Evolutionary conservation across 1,284 basidiomycete genomes (phyloP), one percentile per base, ranked within the genome.

Genomic region (Apiotrichum sp.): DNA sequence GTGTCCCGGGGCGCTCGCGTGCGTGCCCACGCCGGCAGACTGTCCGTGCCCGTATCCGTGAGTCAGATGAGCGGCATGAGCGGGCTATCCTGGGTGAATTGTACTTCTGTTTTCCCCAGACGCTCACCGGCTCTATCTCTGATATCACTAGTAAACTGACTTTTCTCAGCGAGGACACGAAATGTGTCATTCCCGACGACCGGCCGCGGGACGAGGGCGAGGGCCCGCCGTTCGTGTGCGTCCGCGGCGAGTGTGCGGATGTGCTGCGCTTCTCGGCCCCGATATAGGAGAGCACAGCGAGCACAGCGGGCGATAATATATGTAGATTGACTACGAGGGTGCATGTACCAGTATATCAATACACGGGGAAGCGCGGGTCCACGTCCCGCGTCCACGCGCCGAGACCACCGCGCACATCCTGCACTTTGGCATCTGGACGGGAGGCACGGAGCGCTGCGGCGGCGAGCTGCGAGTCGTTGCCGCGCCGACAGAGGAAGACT

Each of bases 391-490:
- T 79, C 90, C 90, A 93, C 33, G 86, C 86, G 60, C 79, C 77
- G 39, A 95, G 72, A 0, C 91, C 91, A 8, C 89, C 91, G 1
- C 87, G 77, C 3, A 93, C 79, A 71, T 93, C 90, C 61, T 78
- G 81, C 14, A 89, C 74, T 22, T 77, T 67, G n/a, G 72, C 55
- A 3, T 62, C 53, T 1, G 53, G 53, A 4, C 64, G 47, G 2
- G 59, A 59, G 16, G 65, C 56, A 4, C 67, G 78, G 36, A 95
- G 68, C 1, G 84, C 84, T 16, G 83, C 79, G 0, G 86, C 89
- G 34, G 91, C 93, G 40, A 92, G 80, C 67, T 91, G 87, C 0
- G 92, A 96, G 72, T 98, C 95, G 70, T 97, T 98, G 0, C 95
- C 93, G 22, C 92, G 79, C 29, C 91, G 81, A 73, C 93, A 98